Evolutionary conservation across 2,329 filamentous ascomycete genomes (phyloP).

Genomic region (Sclerotinia sclerotiorum): DNA sequence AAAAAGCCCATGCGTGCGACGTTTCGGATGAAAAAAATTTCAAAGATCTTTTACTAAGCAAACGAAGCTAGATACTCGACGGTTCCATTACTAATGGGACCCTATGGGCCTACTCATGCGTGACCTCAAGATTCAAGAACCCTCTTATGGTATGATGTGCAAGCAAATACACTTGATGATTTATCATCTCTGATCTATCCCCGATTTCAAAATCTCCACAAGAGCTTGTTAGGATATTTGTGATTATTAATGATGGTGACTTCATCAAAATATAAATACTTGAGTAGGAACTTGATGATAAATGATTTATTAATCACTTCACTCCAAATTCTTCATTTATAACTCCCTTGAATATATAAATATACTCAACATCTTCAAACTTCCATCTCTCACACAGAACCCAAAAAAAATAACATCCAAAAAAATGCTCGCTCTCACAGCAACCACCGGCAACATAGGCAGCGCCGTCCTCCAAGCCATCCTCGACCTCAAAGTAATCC

Average conservation of each 20-base stretch:
- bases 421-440: conserved; percentile 25
- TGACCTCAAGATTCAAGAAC: no score
- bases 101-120: no score
- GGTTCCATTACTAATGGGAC: no score
- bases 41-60: neutral
- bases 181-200: neutral
- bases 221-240: neutral
- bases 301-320: neutral
- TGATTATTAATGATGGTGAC: neutral
- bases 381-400: no score
- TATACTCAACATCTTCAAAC: fast-evolving
- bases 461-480: conserved; percentile 26
- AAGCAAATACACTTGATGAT: conserved; percentile 2
- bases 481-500: conserved; percentile 23
- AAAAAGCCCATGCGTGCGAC: neutral
- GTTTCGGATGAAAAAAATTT: neutral
- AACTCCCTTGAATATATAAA: no score
- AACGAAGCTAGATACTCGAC: neutral
- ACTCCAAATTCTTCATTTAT: neutral
- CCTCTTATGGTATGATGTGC: no score
- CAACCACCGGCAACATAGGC: conserved; percentile 29
- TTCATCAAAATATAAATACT: neutral
- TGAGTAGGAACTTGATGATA: neutral
- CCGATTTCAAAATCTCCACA: neutral
- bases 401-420: neutral